Base-by-base conservation (phyloP, 805 yeast species). In the Zygosaccharomyces lentus region DNA sequence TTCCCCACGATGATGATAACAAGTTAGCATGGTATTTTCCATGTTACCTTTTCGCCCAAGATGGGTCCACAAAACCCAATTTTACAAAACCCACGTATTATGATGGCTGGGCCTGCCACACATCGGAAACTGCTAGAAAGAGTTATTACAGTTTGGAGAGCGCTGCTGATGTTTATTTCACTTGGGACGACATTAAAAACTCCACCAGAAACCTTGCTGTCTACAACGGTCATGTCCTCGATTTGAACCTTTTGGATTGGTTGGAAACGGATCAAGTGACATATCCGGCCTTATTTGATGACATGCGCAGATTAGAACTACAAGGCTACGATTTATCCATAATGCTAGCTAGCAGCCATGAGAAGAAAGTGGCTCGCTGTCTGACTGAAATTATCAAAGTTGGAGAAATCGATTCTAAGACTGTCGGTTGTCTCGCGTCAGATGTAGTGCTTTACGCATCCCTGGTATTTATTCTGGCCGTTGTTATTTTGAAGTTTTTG, bases 1-100 rank as follows among this genome's bases (percentile, higher is more conserved):
- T 90, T 48, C 97, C 97, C 1, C 67, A 71, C 50, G 72, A 77
- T 46, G 73, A 69, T 34, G 76, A 77, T 26, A 81, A 77, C 19
- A 73, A 77, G 25, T 64, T 91, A 55, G 97, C 95, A 13, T 90
- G 96, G 96, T 93, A 93, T 68, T 88, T 90, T 83, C 98, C 99
- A 2, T 93, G 99, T 71, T 81, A 82, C 55, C 50, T 85, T 26
- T 70, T 78, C 43, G 66, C 70, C 34, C 84, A 79, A 55, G 87
- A 87, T 62, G 96, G 96, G 4, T 74, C 93, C 1, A 65, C 85
- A 2, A 46, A 66, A 24, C 85, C 87, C 32, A 85, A 86, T 62
- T 75, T 75, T 51, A 77, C 89, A 1, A 56, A 43, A 15, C 48
- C 55, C 24, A 74, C 73, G 16, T 80, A 81, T 60, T 90, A 89